Base-by-base conservation (phyloP, 2,329 filamentous ascomycete genomes). In the Apiospora pterosperma region DNA sequence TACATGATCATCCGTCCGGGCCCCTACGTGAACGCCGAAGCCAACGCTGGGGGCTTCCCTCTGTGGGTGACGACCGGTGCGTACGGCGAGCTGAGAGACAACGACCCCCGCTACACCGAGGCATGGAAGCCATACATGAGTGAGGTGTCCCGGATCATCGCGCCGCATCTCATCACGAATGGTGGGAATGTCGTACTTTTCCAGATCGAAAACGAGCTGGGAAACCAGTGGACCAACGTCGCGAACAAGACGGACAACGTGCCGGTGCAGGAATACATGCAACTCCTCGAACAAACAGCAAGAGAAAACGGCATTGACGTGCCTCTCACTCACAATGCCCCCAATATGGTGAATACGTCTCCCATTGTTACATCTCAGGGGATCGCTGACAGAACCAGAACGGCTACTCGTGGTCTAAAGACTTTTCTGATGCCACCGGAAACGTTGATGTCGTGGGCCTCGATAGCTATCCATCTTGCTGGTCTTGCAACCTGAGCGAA, bases 1-100 rank as follows among this genome's bases (percentile, higher is more conserved):
- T 87, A 86, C 67, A 79, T 86, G 42, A 81, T 87, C 34, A 80
- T 83, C 1, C 79, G 87, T 0, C 85, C 86, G 0, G 87, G 87
- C 0, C 86, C 86, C 0, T 90, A 90, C 64, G 82, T 88, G 64
- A 90, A 90, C 67, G 88, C 87, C 1, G 88, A 90, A 71, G 80
- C 85, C 3, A 88, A 84, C 67, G 86, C 83, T 1, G 88, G 88
- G 36, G 88, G 88, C 0, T 86, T 88, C 64, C 85, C 88, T 0
- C 76, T 87, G 1, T 90, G 87, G 86, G 73, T 87, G 6, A 89
- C 86, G 0, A 88, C 87, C 0, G 87, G 86, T 52, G 85, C 79
- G 31, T 86, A 86, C 61, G 86, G 86, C 2, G 70, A 73, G 23
- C 74, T 87, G 19, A 77, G 86, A 36, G 78, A 86, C 63, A 81